Conservation (phyloP, 1,284 basidiomycete genomes). For the Ganoderma meredithae region DNA sequence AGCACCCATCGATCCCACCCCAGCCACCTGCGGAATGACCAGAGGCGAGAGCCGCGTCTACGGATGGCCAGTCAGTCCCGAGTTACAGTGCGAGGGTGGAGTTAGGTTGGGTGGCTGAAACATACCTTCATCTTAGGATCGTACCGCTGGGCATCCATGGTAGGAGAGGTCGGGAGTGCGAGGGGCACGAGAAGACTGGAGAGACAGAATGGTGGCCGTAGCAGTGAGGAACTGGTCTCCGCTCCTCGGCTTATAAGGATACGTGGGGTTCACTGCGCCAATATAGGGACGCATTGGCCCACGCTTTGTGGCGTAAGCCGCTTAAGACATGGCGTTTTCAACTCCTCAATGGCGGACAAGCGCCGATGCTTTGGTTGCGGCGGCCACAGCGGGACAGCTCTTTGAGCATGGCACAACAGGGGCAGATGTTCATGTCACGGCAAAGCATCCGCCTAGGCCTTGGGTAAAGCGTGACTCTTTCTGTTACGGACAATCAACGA, state of each 20-base stretch:
- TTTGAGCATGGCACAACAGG: not conserved
- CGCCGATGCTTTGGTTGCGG: not conserved
- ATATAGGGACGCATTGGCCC: not conserved
- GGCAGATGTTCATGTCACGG: not conserved
- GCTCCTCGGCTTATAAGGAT: not conserved
- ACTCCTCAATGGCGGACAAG: conserved; percentile 6
- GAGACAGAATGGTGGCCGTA: too few species aligned
- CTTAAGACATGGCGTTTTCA: conserved; percentile 5
- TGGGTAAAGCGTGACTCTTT: not conserved
- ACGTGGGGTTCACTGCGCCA: too few species aligned
- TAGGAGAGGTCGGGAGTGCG: not conserved
- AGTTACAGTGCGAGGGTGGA: not conserved
- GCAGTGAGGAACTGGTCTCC: not conserved
- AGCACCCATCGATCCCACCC: not conserved
- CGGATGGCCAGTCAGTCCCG: not conserved
- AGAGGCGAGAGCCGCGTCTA: conserved; percentile 12
- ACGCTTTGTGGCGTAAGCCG: not conserved
- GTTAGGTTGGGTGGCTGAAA: not conserved
- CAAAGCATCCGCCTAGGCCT: not conserved
- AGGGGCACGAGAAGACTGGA: not conserved
- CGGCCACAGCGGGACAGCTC: not conserved
- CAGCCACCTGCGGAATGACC: conserved; percentile 1
- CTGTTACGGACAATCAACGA: not conserved
- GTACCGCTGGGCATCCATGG: conserved; percentile 23
- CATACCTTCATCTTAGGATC: conserved; percentile 19